Evolutionary conservation across 1,139 yeast genomes (phyloP), one percentile per base, ranked within the genome.

Genomic region (Geotrichum aggregatum): DNA sequence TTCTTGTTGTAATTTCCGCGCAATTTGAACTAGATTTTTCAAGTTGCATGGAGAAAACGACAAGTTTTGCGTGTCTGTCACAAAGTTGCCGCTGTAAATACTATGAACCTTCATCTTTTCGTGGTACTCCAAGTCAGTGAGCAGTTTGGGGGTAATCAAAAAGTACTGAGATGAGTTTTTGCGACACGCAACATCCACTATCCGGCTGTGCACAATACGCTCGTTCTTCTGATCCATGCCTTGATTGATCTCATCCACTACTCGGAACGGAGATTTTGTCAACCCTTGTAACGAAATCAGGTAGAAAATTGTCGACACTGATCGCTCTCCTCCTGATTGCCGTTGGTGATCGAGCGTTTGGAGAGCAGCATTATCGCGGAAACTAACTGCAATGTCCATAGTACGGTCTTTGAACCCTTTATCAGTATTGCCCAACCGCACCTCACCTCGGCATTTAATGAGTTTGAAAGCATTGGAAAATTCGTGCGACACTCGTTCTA

Each of bases 171-270:
- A 76, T 0, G 79, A 73, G 44, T 62, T 62, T 3, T 34, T 16
- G 28, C 75, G 74, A 64, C 96, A 87, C 0, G 98, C 94, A 44
- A 86, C 83, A 54, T 84, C 82, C 2, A 92, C 97, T 77, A 94
- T 83, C 59, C 87, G 80, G 58, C 81, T 79, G 65, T 92, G 97
- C 2, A 95, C 94, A 71, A 81, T 77, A 58, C 94, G 80, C 68
- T 94, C 98, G 65, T 92, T 92, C 56, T 80, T 79, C 7, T 95
- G 88, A 70, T 94, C 99, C 98, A 94, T 91, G 59, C 98, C 99
- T 71, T 94, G 99, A 67, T 94, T 94, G 59, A 94, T 94, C 72
- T 94, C 99, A 69, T 94, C 99, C 5, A 94, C 97, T 2, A 92
- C 92, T 63, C 98, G 75, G 65, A 94, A 88, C 8, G 98, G 98